These are phyloP conservation scores for Alternaria arbusti DNA, from an alignment of 2,329 filamentous ascomycete genomes.

Conservation along the genomic window DNA sequence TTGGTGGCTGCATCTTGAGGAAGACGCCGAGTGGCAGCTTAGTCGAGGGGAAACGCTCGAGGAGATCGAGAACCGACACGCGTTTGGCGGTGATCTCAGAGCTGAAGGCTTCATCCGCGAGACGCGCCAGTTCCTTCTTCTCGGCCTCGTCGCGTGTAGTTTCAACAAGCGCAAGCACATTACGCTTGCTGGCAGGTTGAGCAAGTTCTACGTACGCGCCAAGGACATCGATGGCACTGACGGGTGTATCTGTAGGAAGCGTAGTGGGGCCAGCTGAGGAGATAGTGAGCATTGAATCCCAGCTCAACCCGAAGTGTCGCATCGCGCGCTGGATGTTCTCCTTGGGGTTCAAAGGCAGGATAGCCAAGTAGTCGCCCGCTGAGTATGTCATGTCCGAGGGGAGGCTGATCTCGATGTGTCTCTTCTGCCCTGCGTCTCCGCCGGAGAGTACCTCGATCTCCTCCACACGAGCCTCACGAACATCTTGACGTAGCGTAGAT, in stretches of 20 bases:
- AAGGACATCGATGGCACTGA: slow-evolving; percentile 69
- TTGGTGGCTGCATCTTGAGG: slow-evolving; percentile 74
- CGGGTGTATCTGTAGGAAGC: slow-evolving; percentile 66
- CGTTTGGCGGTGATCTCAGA: slow-evolving; percentile 58
- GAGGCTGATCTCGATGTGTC: slow-evolving; percentile 54
- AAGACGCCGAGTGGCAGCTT: slow-evolving; percentile 70
- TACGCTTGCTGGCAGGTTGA: slow-evolving; percentile 73
- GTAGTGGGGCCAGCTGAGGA: slow-evolving; percentile 66
- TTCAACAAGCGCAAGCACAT: slow-evolving; percentile 59
- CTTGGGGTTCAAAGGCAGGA: slow-evolving; percentile 73
- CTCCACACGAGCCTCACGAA: slow-evolving; percentile 45
- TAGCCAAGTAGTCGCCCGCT: slow-evolving; percentile 77
- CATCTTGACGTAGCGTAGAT: slow-evolving; percentile 46
- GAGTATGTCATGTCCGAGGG: slow-evolving; percentile 65
- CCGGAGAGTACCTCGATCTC: slow-evolving; percentile 39
- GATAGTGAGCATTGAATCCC: slow-evolving; percentile 72
- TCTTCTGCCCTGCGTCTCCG: slow-evolving; percentile 36
- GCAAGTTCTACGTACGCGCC: slow-evolving; percentile 75
- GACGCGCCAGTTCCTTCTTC: slow-evolving; percentile 57
- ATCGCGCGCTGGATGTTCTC: slow-evolving; percentile 68
- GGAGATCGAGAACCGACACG: slow-evolving; percentile 70
- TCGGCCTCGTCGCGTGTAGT: slow-evolving; percentile 57
- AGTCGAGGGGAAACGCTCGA: slow-evolving; percentile 66
- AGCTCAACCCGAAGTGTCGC: slow-evolving; percentile 68
- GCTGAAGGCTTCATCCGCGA: slow-evolving; percentile 52